phyloP scores from a whole-genome alignment of 192 early-diverging fungal species.

The Coemansia sp. region DNA sequence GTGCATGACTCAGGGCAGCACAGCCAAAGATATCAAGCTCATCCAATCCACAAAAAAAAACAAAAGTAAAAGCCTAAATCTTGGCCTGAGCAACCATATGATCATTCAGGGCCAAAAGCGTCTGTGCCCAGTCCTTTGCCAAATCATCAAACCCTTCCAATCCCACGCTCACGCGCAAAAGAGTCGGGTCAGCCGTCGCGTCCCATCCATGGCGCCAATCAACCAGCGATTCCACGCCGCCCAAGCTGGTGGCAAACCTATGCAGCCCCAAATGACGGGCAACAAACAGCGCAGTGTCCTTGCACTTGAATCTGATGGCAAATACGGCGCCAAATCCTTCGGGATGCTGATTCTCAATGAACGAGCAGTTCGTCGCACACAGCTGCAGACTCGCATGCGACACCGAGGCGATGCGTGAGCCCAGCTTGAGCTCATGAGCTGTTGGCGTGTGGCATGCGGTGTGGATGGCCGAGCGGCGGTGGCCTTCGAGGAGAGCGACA shows the following conservation, averaged over 20 bases:
- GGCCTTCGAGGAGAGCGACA: constrained; percentile 52
- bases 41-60: neutral
- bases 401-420: constrained; percentile 23
- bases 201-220: constrained; percentile 65
- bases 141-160: constrained; percentile 65
- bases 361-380: constrained; percentile 13
- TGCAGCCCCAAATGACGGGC: constrained; percentile 46
- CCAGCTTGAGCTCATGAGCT: constrained; percentile 18
- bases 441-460: constrained; percentile 32
- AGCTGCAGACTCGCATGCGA: constrained; percentile 42
- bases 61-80: constrained; percentile 1
- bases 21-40: too few relatives aligned
- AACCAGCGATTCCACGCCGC: constrained; percentile 62
- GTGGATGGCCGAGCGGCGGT: constrained; percentile 45
- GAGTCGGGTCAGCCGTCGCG: constrained; percentile 29
- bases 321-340: constrained; percentile 47
- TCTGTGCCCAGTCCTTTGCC: constrained; percentile 58
- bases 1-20: too few relatives aligned
- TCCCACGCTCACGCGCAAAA: constrained; percentile 66
- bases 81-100: constrained; percentile 11
- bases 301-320: constrained; percentile 46
- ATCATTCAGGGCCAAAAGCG: constrained; percentile 46
- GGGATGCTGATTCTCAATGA: constrained; percentile 41
- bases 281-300: constrained; percentile 52
- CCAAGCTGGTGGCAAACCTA: constrained; percentile 62